Percentiles rank a stretch among this genome's conserved stretches.
Conservation (phyloP, 345 rosid species). For the Gossypioides kirkii region DNA sequence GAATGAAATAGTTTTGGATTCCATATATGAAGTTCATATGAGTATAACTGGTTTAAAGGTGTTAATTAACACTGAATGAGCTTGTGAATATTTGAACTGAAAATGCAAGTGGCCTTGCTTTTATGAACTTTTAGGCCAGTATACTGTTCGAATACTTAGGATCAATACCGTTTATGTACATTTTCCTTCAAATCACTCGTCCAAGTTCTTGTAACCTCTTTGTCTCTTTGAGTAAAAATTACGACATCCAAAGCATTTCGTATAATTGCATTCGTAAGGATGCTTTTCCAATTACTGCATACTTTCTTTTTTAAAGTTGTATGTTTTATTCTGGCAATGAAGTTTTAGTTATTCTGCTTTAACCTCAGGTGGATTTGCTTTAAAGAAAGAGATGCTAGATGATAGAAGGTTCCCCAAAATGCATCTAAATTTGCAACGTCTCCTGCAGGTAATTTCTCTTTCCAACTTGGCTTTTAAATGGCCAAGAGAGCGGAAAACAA, state of each 20-base stretch:
- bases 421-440: slow-evolving; percentile 89
- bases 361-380: slow-evolving; percentile 67
- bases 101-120: neutral
- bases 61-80: neutral
- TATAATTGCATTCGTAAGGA: neutral
- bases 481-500: neutral
- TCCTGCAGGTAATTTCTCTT: slow-evolving; percentile 63
- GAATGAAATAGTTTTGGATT: neutral
- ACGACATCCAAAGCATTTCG: neutral
- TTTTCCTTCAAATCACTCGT: neutral
- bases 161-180: neutral
- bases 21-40: neutral
- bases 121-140: neutral
- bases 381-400: slow-evolving; percentile 91
- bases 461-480: neutral
- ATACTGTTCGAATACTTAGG: neutral
- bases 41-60: neutral
- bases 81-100: neutral
- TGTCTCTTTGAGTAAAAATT: neutral
- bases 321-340: neutral
- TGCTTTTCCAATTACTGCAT: neutral
- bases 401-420: slow-evolving; percentile 90
- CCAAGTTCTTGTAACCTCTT: neutral
- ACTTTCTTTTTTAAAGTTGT: neutral
- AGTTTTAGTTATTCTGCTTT: slow-evolving; percentile 10